A percentile compares a stretch with the other conserved stretches of the same genome.
Conservation (phyloP, 495 filamentous ascomycete genomes). For the Ascobolus immersus region DNA sequence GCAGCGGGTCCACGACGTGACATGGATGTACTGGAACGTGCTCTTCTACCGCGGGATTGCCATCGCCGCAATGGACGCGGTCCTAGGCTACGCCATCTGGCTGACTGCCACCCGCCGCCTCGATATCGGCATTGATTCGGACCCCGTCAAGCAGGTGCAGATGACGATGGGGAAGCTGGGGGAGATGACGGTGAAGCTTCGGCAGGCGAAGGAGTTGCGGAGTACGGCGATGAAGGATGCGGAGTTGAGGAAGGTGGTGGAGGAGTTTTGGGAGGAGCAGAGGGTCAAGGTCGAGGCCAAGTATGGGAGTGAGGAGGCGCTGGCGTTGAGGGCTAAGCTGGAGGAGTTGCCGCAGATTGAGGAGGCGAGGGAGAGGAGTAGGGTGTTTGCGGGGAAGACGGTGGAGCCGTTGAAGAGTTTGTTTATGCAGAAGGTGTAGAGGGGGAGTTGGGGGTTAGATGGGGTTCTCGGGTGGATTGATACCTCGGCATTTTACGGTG, state of each 20-base stretch:
- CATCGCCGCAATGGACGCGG: constrained; percentile 35
- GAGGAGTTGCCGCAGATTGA: too few species aligned
- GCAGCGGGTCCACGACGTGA: constrained; percentile 29
- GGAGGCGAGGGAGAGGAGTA: too few species aligned
- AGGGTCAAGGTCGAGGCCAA: constrained; percentile 45
- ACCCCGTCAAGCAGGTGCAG: constrained; percentile 82
- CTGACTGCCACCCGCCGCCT: constrained; percentile 39
- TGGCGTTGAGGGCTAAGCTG: too few species aligned
- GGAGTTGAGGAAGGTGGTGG: constrained; percentile 44
- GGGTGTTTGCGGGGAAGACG: too few species aligned
- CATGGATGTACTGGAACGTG: constrained; percentile 43
- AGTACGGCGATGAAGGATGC: constrained; percentile 25
- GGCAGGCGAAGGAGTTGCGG: constrained; percentile 27
- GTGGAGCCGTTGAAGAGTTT: too few species aligned
- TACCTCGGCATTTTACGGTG: too few species aligned
- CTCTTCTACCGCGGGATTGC: constrained; percentile 30
- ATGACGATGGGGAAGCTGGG: constrained; percentile 77
- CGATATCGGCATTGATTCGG: constrained; percentile 65
- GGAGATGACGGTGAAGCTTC: constrained; percentile 51
- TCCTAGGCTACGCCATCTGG: constrained; percentile 24
- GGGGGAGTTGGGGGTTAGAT: too few species aligned
- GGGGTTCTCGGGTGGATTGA: too few species aligned
- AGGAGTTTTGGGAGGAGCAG: constrained; percentile 48
- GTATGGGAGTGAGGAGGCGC: constrained; percentile 82
- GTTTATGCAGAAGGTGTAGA: too few species aligned